A percentile compares a stretch with the other conserved stretches of the same genome.
Conservation (phyloP, 2,329 filamentous ascomycete species). For the Lojkania enalia region DNA sequence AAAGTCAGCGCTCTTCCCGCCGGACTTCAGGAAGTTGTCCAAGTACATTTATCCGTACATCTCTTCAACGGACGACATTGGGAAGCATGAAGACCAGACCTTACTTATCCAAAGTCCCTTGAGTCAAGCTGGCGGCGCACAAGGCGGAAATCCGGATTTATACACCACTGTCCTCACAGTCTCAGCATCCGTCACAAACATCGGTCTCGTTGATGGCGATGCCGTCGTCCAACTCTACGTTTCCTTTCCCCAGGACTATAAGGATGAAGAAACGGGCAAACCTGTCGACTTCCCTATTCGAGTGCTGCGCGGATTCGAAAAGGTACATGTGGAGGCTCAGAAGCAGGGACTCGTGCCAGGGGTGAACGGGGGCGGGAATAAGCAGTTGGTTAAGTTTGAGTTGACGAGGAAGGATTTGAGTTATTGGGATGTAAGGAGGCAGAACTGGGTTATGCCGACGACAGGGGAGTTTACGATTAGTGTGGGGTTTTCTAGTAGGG, state of each 20-base stretch:
- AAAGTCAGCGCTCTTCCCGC: constrained; percentile 63
- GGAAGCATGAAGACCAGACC: constrained; percentile 54
- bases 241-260: constrained; percentile 49
- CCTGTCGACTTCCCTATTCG: constrained; percentile 60
- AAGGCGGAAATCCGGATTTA: constrained; percentile 69
- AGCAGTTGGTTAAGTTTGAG: constrained; percentile 39
- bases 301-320: constrained; percentile 50
- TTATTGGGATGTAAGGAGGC: constrained; percentile 45
- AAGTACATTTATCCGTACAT: constrained; percentile 79
- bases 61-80: constrained; percentile 53
- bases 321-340: constrained; percentile 40
- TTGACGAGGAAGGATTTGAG: constrained; percentile 48
- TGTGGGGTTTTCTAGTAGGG: constrained; percentile 41
- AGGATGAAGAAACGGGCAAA: constrained; percentile 48
- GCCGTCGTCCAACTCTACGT: constrained; percentile 63
- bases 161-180: constrained; percentile 61
- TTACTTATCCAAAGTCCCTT: constrained; percentile 56
- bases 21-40: constrained; percentile 61
- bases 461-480: constrained; percentile 33
- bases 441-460: constrained; percentile 48
- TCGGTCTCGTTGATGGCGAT: constrained; percentile 57
- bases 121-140: constrained; percentile 70
- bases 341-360: constrained; percentile 13
- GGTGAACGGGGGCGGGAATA: constrained; percentile 21
- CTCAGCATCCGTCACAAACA: constrained; percentile 62